A percentile compares a stretch with the other conserved stretches of the same genome.
Conservation (phyloP, 2,329 filamentous ascomycete species). For the Fusarium circinatum region DNA sequence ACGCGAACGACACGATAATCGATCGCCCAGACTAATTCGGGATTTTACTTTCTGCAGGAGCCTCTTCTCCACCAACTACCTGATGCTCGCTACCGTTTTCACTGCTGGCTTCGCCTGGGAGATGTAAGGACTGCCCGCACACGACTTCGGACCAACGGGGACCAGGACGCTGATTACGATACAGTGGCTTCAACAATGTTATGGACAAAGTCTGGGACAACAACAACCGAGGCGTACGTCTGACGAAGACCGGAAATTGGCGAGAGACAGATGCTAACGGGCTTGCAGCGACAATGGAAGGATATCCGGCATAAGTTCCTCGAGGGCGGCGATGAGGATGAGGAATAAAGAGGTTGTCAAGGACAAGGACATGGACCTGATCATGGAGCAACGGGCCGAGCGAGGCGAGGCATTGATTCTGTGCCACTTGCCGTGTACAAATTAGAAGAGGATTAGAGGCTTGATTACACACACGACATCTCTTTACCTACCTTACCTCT, state of each 20-base stretch:
- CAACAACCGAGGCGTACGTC: slow-evolving; percentile 89
- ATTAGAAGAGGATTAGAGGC: slow-evolving; percentile 46
- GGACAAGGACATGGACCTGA: slow-evolving; percentile 12
- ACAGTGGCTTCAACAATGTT: slow-evolving; percentile 82
- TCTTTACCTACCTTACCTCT: slow-evolving; percentile 14
- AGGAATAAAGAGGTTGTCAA: slow-evolving; percentile 33
- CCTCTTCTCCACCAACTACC: slow-evolving; percentile 86
- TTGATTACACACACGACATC: slow-evolving; percentile 36
- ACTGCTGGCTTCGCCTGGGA: slow-evolving; percentile 89
- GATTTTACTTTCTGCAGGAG: slow-evolving; percentile 63
- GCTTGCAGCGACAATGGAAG: slow-evolving; percentile 94
- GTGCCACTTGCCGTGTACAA: slow-evolving; percentile 50
- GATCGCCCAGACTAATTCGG: slow-evolving; percentile 41
- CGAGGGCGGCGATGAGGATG: slow-evolving; percentile 67
- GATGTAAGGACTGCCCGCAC: slow-evolving; percentile 72
- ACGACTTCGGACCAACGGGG: slow-evolving; percentile 29
- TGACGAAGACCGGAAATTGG: neutral
- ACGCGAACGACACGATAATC: slow-evolving; percentile 29
- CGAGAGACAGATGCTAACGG: slow-evolving; percentile 42
- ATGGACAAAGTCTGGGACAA: slow-evolving; percentile 91
- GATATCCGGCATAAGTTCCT: slow-evolving; percentile 95
- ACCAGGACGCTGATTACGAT: slow-evolving; percentile 46
- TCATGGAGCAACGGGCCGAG: slow-evolving; percentile 30
- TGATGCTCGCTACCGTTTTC: slow-evolving; percentile 90
- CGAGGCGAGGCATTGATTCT: slow-evolving; percentile 38